phyloP scores from a whole-genome alignment of 805 yeast species.

The Maudiozyma serrabonitensis region DNA sequence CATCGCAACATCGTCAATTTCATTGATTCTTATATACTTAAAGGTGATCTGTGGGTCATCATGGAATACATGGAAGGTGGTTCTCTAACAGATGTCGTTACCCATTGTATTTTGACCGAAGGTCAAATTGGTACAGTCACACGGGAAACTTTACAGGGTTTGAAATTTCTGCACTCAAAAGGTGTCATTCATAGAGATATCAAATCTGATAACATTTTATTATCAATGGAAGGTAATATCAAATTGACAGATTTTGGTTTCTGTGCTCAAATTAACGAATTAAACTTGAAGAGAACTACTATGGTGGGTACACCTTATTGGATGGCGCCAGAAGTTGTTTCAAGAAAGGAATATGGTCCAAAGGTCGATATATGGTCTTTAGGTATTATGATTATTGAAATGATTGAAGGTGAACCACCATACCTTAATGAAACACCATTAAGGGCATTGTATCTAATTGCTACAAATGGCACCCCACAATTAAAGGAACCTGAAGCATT shows the following conservation, averaged over 20 bases:
- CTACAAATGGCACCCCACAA: slow-evolving; percentile 93
- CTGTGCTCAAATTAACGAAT: slow-evolving; percentile 86
- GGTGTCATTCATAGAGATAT: slow-evolving; percentile 95
- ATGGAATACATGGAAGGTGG: slow-evolving; percentile 99
- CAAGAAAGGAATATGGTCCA: slow-evolving; percentile 90
- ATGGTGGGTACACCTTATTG: slow-evolving; percentile 99
- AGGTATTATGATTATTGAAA: slow-evolving; percentile 96
- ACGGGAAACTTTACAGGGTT: slow-evolving; percentile 79
- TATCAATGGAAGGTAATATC: slow-evolving; percentile 77
- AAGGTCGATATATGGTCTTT: slow-evolving; percentile 97
- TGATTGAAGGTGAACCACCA: slow-evolving; percentile 99
- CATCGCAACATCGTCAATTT: slow-evolving; percentile 93
- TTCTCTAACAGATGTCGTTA: slow-evolving; percentile 87
- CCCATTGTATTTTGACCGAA: slow-evolving; percentile 80
- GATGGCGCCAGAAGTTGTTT: slow-evolving; percentile 99
- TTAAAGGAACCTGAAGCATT: slow-evolving; percentile 80
- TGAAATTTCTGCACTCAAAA: slow-evolving; percentile 78
- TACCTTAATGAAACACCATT: slow-evolving; percentile 92
- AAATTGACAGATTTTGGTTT: slow-evolving; percentile 94
- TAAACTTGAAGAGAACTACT: slow-evolving; percentile 81
- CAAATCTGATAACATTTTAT: slow-evolving; percentile 84
- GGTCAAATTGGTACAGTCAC: slow-evolving; percentile 94
- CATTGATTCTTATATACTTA: slow-evolving; percentile 70
- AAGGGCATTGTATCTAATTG: slow-evolving; percentile 86
- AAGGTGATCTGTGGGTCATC: slow-evolving; percentile 86